Base-by-base conservation (phyloP, 164 flowering plant species). In the Protea cynaroides region DNA sequence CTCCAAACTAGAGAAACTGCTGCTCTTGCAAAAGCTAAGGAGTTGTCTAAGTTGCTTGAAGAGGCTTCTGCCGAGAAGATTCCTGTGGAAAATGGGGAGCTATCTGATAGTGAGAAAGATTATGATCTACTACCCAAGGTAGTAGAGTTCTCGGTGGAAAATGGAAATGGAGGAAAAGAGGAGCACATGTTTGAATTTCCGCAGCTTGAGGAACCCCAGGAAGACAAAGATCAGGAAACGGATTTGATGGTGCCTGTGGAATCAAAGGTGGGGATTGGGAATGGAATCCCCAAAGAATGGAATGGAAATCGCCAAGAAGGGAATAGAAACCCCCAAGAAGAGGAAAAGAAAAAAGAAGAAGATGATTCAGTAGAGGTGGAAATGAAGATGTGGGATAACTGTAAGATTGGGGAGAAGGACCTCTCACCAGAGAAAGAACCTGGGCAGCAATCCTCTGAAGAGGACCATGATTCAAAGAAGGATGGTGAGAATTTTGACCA, bases 111-210 rank as follows among this genome's bases (percentile, higher is more conserved):
- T 63, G 96, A 85, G 53, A 90, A 84, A 65, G 93, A 88, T 55
- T 86, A 89, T 65, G 91, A 90, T 76, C 63, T 92, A 81, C 91
- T 92, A 40, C 98, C 96, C 0, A 88, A 86, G 59, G 90, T 80
- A 49, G 83, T 83, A 57, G 89, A 83, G 36, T 83, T 86, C 66
- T 81, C 89, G 36, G 90, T 77, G 68, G 84, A 88, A 69, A 84
- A 85, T 65, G 86, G 89, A 66, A 72, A 78, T 64, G 77, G 65
- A 25, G 65, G 68, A 57, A 84, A 79, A 58, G 81, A 49, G 52
- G 66, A 75, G 64, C 70, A 69, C 47, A 75, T 74, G 67, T 11
- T 69, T 37, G 86, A 78, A 52, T 56, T 69, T 34, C 76, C 76
- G 52, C 44, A 61, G 22, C 69, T n/a, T 23, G 75, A 76, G 43